These are phyloP conservation scores for Paraurostyla sp. DNA, from an alignment of 73 alveolate genomes.

Conservation along the genomic window DNA sequence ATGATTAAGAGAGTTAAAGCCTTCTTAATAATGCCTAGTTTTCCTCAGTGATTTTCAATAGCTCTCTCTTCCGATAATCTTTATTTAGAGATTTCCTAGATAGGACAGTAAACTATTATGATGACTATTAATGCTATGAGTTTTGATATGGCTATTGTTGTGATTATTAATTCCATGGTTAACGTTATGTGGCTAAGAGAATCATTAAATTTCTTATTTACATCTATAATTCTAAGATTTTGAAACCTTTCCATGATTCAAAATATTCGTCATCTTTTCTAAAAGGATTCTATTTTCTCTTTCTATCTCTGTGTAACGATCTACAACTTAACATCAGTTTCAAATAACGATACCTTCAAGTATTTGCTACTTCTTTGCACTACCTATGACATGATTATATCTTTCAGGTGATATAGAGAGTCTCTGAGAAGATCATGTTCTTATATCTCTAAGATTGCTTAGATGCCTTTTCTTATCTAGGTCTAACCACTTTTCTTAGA, in stretches of 20 bases:
- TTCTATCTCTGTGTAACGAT: conserved; percentile 67
- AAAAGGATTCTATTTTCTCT: conserved; percentile 67
- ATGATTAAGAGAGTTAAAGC: conserved; percentile 37
- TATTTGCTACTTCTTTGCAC: conserved; percentile 47
- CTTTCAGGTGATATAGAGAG: conserved; percentile 14
- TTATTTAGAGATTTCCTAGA: conserved; percentile 47
- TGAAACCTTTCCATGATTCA: not conserved
- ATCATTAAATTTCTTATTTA: too few species aligned
- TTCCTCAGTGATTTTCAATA: conserved; percentile 51
- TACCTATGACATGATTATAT: not conserved
- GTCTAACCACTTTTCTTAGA: conserved; percentile 55
- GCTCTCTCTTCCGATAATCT: conserved; percentile 26
- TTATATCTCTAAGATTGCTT: conserved; percentile 19
- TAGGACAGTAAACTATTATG: not conserved
- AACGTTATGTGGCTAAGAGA: too few species aligned
- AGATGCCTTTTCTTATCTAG: conserved; percentile 27
- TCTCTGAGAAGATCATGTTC: conserved; percentile 1
- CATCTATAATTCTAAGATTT: too few species aligned
- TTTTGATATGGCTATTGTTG: too few species aligned
- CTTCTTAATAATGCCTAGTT: conserved; percentile 65
- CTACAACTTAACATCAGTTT: not conserved
- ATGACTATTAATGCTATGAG: not conserved
- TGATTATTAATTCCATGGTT: too few species aligned
- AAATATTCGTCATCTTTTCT: conserved; percentile 66
- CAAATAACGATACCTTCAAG: conserved; percentile 20